Conservation (phyloP, 257 asterid genomes). For the Solanum sparsipilum region DNA sequence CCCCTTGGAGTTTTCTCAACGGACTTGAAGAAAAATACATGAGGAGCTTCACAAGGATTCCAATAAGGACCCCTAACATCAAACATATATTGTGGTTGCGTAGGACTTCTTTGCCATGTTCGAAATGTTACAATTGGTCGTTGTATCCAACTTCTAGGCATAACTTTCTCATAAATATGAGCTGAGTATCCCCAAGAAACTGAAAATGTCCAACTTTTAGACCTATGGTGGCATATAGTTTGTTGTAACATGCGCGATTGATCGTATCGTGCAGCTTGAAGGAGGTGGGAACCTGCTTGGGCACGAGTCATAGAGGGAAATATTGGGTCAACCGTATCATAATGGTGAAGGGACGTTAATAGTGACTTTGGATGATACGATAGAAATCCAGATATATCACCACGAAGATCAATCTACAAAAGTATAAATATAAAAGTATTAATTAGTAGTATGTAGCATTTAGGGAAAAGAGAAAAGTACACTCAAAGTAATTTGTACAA, state of each 20-base stretch:
- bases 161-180: conserved; percentile 29
- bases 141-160: conserved; percentile 37
- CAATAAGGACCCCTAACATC: conserved; percentile 18
- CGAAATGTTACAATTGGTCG: conserved; percentile 38
- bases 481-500: not conserved
- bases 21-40: conserved; percentile 27
- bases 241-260: conserved; percentile 48
- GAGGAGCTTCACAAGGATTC: conserved; percentile 42
- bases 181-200: conserved; percentile 57
- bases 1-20: not conserved
- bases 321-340: conserved; percentile 34
- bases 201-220: conserved; percentile 46
- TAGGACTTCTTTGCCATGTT: conserved; percentile 11
- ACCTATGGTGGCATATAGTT: conserved; percentile 36
- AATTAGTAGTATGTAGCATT: not conserved
- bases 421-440: not conserved
- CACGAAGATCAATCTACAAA: conserved; percentile 45
- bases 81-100: conserved; percentile 23
- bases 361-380: conserved; percentile 47
- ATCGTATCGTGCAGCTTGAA: conserved; percentile 27
- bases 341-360: conserved; percentile 49
- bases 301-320: conserved; percentile 30
- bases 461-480: not conserved
- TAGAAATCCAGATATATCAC: conserved; percentile 48
- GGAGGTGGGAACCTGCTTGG: conserved; percentile 36